These are phyloP conservation scores for Cladosporium sphaerospermum DNA, from an alignment of 2,329 filamentous ascomycete genomes.

Conservation along the genomic window DNA sequence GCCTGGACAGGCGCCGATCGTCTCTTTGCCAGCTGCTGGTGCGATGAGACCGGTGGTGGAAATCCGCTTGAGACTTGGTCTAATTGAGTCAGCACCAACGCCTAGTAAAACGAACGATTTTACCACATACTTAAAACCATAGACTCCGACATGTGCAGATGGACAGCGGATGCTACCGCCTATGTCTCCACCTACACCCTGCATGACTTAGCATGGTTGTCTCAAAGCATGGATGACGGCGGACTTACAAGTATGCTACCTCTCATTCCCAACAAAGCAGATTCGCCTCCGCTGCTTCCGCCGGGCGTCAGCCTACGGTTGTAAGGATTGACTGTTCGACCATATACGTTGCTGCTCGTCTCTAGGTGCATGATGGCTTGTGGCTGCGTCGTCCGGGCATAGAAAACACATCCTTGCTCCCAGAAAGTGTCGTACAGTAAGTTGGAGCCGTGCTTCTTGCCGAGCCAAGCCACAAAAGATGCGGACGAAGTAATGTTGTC, in stretches of 20 bases:
- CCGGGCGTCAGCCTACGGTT: slow-evolving; percentile 47
- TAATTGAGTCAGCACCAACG: background rate
- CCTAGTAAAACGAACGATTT: background rate
- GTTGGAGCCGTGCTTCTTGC: slow-evolving; percentile 41
- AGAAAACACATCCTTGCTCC: slow-evolving; percentile 46
- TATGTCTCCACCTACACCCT: slow-evolving; percentile 47
- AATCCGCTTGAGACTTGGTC: slow-evolving; percentile 2
- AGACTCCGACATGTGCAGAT: slow-evolving; percentile 43
- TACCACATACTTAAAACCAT: slow-evolving; percentile 37
- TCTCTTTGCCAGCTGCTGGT: slow-evolving; percentile 2
- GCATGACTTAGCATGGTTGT: background rate
- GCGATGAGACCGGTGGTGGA: slow-evolving; percentile 1
- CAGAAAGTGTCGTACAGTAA: slow-evolving; percentile 41
- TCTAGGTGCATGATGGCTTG: slow-evolving; percentile 52
- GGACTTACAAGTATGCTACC: slow-evolving; percentile 2
- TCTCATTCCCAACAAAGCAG: slow-evolving; percentile 39
- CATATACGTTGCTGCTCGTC: slow-evolving; percentile 46
- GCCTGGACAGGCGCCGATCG: slow-evolving; percentile 4
- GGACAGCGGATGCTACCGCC: slow-evolving; percentile 46
- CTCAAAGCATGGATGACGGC: background rate
- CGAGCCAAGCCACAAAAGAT: slow-evolving; percentile 42
- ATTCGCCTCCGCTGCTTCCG: slow-evolving; percentile 53
- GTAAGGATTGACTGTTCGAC: slow-evolving; percentile 49
- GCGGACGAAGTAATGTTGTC: slow-evolving; percentile 36
- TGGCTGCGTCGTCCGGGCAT: slow-evolving; percentile 49